A percentile compares a stretch with the other conserved stretches of the same genome.
phyloP scores from a whole-genome alignment of 192 early-diverging fungal genomes.

The Coemansia sp. region DNA sequence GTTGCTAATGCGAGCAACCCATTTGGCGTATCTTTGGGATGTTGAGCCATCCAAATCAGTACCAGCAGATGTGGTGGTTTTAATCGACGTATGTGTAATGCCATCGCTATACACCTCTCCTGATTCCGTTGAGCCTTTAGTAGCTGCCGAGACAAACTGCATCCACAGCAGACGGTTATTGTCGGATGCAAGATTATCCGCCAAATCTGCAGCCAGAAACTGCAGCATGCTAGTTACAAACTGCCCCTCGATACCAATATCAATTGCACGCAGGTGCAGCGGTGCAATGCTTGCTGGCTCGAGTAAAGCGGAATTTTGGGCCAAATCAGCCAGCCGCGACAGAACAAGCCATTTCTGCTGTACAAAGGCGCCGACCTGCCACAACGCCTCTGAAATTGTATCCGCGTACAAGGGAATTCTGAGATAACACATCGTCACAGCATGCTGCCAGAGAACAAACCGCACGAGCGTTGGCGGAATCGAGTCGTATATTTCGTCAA shows the following conservation, averaged over 20 bases:
- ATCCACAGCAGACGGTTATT: conserved; percentile 15
- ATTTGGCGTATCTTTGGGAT: conserved; percentile 41
- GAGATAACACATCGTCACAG: conserved; percentile 33
- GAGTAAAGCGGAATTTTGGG: conserved; percentile 9
- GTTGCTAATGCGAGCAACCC: conserved; percentile 47
- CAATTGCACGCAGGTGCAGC: conserved; percentile 32
- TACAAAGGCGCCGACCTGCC: conserved; percentile 43
- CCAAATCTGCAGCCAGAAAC: background rate
- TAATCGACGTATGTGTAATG: background rate
- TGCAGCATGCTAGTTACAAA: conserved; percentile 25
- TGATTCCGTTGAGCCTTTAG: background rate
- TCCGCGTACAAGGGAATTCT: conserved; percentile 41
- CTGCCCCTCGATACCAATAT: conserved; percentile 27
- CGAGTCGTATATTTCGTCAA: conserved; percentile 37
- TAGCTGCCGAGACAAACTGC: conserved; percentile 20
- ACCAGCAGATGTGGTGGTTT: background rate
- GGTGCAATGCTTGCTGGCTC: conserved; percentile 24
- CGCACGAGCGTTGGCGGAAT: conserved; percentile 34
- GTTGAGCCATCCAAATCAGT: background rate
- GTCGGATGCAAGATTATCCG: background rate
- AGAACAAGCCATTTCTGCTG: conserved; percentile 43
- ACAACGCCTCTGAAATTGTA: conserved; percentile 38
- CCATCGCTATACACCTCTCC: background rate
- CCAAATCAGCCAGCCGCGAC: conserved; percentile 18
- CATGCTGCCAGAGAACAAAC: conserved; percentile 49